Conservation (phyloP, 345 rosid species). For the Lagerstroemia speciosa region DNA sequence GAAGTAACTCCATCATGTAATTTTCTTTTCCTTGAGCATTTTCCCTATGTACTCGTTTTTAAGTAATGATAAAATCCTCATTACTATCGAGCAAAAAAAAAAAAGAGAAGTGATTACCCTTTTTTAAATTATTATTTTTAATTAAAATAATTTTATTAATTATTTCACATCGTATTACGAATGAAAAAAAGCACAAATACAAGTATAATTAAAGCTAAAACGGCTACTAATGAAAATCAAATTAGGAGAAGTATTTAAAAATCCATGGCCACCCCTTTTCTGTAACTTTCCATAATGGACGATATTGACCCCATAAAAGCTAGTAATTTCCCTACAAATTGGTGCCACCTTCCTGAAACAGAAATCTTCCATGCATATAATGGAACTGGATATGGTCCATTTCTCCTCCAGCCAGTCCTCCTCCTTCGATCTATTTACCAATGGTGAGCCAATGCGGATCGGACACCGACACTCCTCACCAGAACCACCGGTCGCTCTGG, state of each 20-base stretch:
- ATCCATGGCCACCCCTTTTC: neutral
- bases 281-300: neutral
- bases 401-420: neutral
- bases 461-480: neutral
- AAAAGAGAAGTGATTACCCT: too few species aligned
- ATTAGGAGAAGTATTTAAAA: neutral
- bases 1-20: too few species aligned
- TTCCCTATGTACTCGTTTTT: too few species aligned
- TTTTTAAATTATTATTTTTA: too few species aligned
- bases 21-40: too few species aligned
- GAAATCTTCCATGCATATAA: neutral
- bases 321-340: neutral
- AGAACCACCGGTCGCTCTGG: constrained; percentile 24
- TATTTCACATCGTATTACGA: too few species aligned
- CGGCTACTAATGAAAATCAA: neutral
- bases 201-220: neutral
- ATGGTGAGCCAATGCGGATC: neutral
- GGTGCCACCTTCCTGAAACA: neutral
- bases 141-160: too few species aligned
- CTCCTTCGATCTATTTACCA: neutral
- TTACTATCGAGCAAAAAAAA: too few species aligned
- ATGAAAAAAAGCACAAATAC: neutral
- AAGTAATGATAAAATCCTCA: too few species aligned
- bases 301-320: neutral
- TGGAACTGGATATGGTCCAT: too few species aligned